These are phyloP conservation scores for Colletotrichum sublineola DNA, from an alignment of 2,329 filamentous ascomycete genomes.

Conservation along the genomic window DNA sequence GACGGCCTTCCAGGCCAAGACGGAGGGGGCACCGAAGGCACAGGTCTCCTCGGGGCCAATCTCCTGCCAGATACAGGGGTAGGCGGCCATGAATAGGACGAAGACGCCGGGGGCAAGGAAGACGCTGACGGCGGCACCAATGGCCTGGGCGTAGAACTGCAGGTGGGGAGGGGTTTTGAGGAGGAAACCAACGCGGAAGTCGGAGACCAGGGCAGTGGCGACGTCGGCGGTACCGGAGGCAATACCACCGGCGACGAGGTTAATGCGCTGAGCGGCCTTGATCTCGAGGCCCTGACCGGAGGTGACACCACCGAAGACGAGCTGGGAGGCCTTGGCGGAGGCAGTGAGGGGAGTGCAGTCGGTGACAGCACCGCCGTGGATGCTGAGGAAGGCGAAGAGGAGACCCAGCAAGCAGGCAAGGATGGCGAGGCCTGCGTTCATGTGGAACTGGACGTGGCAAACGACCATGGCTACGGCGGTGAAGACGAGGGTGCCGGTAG, in stretches of 20 bases:
- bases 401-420: slow-evolving; percentile 69
- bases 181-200: slow-evolving; percentile 78
- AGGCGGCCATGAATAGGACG: slow-evolving; percentile 75
- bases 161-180: slow-evolving; percentile 73
- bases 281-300: slow-evolving; percentile 64
- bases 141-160: slow-evolving; percentile 75
- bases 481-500: slow-evolving; percentile 59
- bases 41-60: slow-evolving; percentile 58
- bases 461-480: slow-evolving; percentile 65
- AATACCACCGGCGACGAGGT: slow-evolving; percentile 73
- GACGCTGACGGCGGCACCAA: slow-evolving; percentile 73
- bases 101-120: slow-evolving; percentile 77
- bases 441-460: slow-evolving; percentile 64
- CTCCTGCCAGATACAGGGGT: slow-evolving; percentile 73
- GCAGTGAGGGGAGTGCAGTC: slow-evolving; percentile 73
- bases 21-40: slow-evolving; percentile 72
- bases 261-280: slow-evolving; percentile 69
- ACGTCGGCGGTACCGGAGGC: slow-evolving; percentile 69
- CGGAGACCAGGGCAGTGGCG: slow-evolving; percentile 66
- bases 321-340: slow-evolving; percentile 76
- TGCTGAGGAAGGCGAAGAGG: slow-evolving; percentile 69
- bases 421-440: slow-evolving; percentile 69
- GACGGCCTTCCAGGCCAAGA: slow-evolving; percentile 75
- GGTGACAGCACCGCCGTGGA: slow-evolving; percentile 66
- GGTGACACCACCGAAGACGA: slow-evolving; percentile 76